phyloP scores from a whole-genome alignment of 495 filamentous ascomycete species.

The Pyrenula massariospora region DNA sequence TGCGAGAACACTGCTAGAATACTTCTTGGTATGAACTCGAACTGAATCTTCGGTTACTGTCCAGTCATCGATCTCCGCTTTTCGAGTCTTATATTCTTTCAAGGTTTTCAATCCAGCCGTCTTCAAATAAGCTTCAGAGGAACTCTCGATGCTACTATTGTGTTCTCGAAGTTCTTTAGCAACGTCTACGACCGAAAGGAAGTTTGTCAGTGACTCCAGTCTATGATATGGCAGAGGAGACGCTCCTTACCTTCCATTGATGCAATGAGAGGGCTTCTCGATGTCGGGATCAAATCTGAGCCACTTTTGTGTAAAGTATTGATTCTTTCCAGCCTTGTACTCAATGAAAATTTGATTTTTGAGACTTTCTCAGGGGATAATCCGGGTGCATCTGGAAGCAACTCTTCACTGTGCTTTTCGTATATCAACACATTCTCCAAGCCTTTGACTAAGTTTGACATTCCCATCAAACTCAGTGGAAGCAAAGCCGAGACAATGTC shows the following conservation, averaged over 20 bases:
- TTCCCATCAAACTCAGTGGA: not conserved
- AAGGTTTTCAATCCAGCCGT: not conserved
- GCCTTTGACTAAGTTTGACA: not conserved
- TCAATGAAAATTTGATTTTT: not conserved
- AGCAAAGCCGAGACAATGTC: not conserved
- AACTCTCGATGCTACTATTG: not conserved
- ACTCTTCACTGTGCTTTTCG: not conserved
- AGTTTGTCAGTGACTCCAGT: not conserved
- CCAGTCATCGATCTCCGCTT: conserved; percentile 7
- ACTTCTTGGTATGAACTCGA: conserved; percentile 4
- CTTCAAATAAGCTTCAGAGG: not conserved
- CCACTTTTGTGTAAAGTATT: not conserved
- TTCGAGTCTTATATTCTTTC: not conserved
- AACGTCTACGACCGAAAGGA: not conserved
- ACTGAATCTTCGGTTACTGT: conserved; percentile 6
- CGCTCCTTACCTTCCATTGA: not conserved
- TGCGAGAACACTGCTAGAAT: conserved; percentile 7
- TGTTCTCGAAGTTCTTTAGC: conserved; percentile 3
- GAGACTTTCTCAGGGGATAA: not conserved
- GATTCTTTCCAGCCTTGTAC: not conserved
- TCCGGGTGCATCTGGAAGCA: not conserved
- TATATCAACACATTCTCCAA: not conserved
- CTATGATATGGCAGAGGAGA: not conserved
- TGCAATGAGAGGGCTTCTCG: not conserved
- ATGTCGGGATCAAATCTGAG: not conserved